Base-by-base conservation (phyloP, 345 rosid genomes). In the Euphorbia tirucalli region DNA sequence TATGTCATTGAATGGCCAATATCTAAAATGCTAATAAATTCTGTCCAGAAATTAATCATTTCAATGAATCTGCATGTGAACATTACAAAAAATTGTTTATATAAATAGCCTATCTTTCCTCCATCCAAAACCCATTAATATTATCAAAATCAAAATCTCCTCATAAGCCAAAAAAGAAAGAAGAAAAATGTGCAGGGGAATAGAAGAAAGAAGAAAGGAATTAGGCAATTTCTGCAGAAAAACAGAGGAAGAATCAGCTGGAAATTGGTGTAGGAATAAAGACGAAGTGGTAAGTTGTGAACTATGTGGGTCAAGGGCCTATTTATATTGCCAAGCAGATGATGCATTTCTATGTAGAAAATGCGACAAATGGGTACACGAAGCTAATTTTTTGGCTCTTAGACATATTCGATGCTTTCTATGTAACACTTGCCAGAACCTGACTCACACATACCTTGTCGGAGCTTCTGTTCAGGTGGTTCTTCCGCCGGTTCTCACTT, bases 311-410 rank as follows among this genome's bases (percentile, higher is more conserved):
- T 60, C 82, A 5, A 75, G 74, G 59, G 96, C 96, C 22, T 66
- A 80, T 28, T 71, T 90, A 59, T 93, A 87, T 65, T 93, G 98
- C 75, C 90, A 83, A 69, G 98, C 98, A 1, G 98, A 93, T 71
- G 81, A 88, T 61, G 96, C 98, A 0, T 89, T 70, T 67, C 85
- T 90, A 0, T 93, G 98, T 75, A 37, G 78, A 49, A 77, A 79
- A 68, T 93, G 98, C 30, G 98, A 93, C 60, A 84, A 74, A 76
- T 72, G 81, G 83, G 98, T 93, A 24, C 98, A 93, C 31, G 83
- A 80, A 61, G 98, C 96, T 11, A 93, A 93, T 74, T 89, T 93
- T 84, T 75, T 93, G 50, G 95, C 98, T 10, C 82, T 61, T 73
- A 87, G 98, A 76, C 98, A 93, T 50, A 76, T 89, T 25, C 65